Conservation (phyloP, 2,329 filamentous ascomycete species). For the Exophiala viscosa region DNA sequence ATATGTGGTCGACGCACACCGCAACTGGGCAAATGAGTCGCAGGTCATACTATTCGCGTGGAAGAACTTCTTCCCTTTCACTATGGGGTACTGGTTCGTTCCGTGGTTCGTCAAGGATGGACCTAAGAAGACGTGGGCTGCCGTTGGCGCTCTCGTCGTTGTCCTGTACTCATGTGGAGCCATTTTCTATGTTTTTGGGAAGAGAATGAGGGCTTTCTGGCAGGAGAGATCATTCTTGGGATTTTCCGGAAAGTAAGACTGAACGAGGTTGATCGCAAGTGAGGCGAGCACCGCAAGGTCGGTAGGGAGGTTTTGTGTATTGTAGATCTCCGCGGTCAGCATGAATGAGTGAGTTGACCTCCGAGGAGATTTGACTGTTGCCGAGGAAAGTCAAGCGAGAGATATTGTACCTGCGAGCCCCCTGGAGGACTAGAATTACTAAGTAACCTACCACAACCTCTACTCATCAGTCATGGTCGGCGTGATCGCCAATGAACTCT, state of each 20-base stretch:
- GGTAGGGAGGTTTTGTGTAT: too few relatives aligned
- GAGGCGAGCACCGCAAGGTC: too few relatives aligned
- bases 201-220: slow-evolving; percentile 9
- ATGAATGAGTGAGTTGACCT: too few relatives aligned
- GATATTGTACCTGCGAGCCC: too few relatives aligned
- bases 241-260: neutral
- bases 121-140: slow-evolving; percentile 71
- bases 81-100: slow-evolving; percentile 9
- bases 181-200: slow-evolving; percentile 8
- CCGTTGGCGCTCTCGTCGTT: slow-evolving; percentile 66
- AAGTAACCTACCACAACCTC: too few relatives aligned
- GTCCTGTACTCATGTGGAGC: neutral
- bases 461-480: too few relatives aligned
- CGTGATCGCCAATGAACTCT: too few relatives aligned
- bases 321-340: too few relatives aligned
- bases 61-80: slow-evolving; percentile 81
- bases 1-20: slow-evolving; percentile 87
- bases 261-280: too few relatives aligned
- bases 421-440: too few relatives aligned
- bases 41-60: slow-evolving; percentile 88
- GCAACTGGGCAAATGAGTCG: slow-evolving; percentile 88
- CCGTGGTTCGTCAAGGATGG: slow-evolving; percentile 75
- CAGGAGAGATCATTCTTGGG: slow-evolving; percentile 8
- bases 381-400: too few relatives aligned
- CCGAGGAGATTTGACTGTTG: too few relatives aligned